Evolutionary conservation across 163 green algal genomes (phyloP).

Genomic region (Scenedesmus sp.): DNA sequence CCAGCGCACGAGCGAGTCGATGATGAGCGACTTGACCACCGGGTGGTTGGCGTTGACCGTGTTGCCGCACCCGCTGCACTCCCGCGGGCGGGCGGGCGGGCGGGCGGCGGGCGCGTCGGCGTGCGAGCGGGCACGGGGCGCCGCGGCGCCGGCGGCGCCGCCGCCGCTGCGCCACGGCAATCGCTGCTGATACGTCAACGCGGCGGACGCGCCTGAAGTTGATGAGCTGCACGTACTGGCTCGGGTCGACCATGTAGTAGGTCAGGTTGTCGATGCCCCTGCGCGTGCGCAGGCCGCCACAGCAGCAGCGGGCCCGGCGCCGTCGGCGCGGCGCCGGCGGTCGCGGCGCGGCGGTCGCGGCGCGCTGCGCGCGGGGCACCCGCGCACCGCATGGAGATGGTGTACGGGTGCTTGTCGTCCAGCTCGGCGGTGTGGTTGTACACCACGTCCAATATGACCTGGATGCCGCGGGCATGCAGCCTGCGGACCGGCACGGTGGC

Average conservation of each 20-base stretch:
- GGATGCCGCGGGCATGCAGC: constrained; percentile 83
- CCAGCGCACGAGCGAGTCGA: constrained; percentile 85
- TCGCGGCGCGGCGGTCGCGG: no score
- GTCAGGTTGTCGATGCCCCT: constrained; percentile 47
- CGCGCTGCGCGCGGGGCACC: background rate
- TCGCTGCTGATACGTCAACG: no score
- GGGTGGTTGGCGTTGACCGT: constrained; percentile 97
- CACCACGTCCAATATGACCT: constrained; percentile 98
- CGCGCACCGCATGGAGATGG: constrained; percentile 18
- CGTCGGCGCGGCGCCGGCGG: no score
- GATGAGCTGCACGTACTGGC: constrained; percentile 74
- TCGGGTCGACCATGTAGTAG: constrained; percentile 94
- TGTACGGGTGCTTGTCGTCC: constrained; percentile 82
- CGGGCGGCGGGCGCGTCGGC: no score
- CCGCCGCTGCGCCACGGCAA: no score
- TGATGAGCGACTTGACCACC: constrained; percentile 82
- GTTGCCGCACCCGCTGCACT: constrained; percentile 93
- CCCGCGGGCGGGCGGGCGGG: no score
- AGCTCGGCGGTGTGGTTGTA: constrained; percentile 99
- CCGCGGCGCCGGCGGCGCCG: no score
- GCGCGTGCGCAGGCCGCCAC: background rate
- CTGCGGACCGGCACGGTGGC: no score
- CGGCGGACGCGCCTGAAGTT: no score
- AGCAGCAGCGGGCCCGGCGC: no score
- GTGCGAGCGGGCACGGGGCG: no score